Percentiles rank a stretch among this genome's conserved stretches.
phyloP scores from a whole-genome alignment of 2,329 filamentous ascomycete species.

The Fusarium sororula region DNA sequence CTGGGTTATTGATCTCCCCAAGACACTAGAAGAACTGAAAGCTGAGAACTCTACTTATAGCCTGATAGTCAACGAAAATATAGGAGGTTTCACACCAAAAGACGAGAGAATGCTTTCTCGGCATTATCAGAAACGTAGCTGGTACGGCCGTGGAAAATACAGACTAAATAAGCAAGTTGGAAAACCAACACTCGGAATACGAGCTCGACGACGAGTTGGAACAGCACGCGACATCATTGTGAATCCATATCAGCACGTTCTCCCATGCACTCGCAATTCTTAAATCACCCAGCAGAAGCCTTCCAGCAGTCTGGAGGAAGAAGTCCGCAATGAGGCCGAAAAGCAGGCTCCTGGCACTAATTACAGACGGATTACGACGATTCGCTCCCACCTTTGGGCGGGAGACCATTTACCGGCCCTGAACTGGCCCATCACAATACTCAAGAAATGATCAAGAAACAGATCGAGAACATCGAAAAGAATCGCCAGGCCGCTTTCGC shows the following conservation, averaged over 20 bases:
- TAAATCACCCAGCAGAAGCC: background rate
- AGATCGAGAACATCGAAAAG: background rate
- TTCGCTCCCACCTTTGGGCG: rapidly evolving
- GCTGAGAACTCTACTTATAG: too few species aligned
- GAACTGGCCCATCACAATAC: rapidly evolving
- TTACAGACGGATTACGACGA: rapidly evolving
- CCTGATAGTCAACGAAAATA: background rate
- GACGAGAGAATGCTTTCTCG: too few species aligned
- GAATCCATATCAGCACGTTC: background rate
- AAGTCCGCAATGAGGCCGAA: background rate
- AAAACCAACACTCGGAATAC: background rate
- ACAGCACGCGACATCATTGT: background rate
- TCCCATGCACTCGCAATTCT: background rate
- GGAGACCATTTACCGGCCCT: rapidly evolving
- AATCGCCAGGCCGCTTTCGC: background rate
- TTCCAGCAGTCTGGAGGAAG: background rate
- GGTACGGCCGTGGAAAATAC: background rate
- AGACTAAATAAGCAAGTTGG: background rate
- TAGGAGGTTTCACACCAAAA: background rate
- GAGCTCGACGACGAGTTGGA: background rate
- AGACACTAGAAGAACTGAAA: too few species aligned
- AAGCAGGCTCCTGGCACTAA: background rate
- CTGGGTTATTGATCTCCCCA: too few species aligned
- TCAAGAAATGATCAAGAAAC: background rate
- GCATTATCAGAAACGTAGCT: background rate